Evolutionary conservation across 2,329 filamentous ascomycete species (phyloP), one percentile per base, ranked within the genome.

Genomic region (Stachybotrys elegans): DNA sequence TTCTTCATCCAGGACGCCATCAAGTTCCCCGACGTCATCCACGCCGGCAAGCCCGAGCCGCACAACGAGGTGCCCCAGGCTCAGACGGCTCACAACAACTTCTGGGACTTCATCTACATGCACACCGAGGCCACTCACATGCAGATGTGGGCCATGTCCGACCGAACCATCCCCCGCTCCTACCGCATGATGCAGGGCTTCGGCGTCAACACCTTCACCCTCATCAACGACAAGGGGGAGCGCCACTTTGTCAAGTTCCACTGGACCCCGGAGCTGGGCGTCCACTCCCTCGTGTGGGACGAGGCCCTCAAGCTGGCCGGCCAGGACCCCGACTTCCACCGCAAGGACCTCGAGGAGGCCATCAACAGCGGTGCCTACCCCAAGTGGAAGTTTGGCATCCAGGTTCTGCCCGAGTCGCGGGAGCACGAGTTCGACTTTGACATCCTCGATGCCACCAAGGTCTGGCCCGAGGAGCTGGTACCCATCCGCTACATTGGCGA

Each of bases 151-250:
- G 70, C 81, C 22, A 87, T 89, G 82, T 85, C 79, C 8, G 87
- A 90, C 58, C 76, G 85, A 22, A 73, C 74, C 0, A 88, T 88
- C 44, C 86, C 86, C 2, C 77, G 84, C 3, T 88, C 83, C 0
- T 90, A 75, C 65, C 81, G 87, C 20, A 90, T 90, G 85, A 90
- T 92, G 84, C 85, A 92, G 52, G 87, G 87, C 0, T 92, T 91
- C 45, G 86, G 87, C 43, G 87, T 92, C 53, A 90, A 92, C 63
- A 91, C 88, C 0, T 92, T 73, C 55, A 85, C 78, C 0, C 72
- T 90, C 3, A 70, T 73, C 48, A 89, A 89, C 48, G 76, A 73
- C 20, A 73, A 84, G 51, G 85, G 84, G 19, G 77, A 86, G 58
- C 75, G 83, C 1, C 72, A 78, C 45, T 89, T 90, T 51, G 83